Base-by-base conservation (phyloP, 2,329 filamentous ascomycete genomes). In the Aspergillus versicolor region DNA sequence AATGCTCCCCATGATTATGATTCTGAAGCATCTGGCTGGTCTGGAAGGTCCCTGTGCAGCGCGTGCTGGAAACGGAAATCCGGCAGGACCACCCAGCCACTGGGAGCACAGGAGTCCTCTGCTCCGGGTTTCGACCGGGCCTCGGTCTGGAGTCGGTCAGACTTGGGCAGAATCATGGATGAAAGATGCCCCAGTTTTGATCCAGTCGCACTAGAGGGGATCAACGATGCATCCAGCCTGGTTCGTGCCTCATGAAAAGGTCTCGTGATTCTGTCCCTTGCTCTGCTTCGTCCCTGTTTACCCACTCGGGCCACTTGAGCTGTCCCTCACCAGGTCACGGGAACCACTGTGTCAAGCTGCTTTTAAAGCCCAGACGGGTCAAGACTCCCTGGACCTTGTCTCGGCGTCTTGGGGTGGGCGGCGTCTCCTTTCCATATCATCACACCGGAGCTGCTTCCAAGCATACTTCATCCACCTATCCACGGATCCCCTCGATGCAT, bases 1-100 rank as follows among this genome's bases (percentile, higher is more conserved):
- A 63, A 60, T 63, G 50, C 9, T 38, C 42, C 44, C 58, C 56
- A 43, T 24, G 38, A 50, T 40, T 27, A 19, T 30, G 30, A 46
- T 38, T 15, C 19, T 32, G 22, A 50, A 38, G 24, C 22, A 13
- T 37, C 34, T 37, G 15, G 34, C 34, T n/a, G 12, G 34, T 37
- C 41, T 22, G 43, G 21, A 45, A 44, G 24, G 38, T 37, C 5
- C 34, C 27, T 30, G 27, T 30, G 27, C 27, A 30, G 9, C 27
- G 27, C 15, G 34, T 37, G 34, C 34, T 37, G 5, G 24, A 51
- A 42, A 19, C 42, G 48, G 48, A 41, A 51, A 41, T 24, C 21
- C 48, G 48, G 48, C 27, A 42, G 37, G 38, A 17, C 42, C 24
- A 13, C 38, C 48, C 48, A 17, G 34, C 48, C 48, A 51, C 27